Evolutionary conservation across 495 filamentous ascomycete species (phyloP), one percentile per base, ranked within the genome.

Genomic region (Glutinoglossum americanum): DNA sequence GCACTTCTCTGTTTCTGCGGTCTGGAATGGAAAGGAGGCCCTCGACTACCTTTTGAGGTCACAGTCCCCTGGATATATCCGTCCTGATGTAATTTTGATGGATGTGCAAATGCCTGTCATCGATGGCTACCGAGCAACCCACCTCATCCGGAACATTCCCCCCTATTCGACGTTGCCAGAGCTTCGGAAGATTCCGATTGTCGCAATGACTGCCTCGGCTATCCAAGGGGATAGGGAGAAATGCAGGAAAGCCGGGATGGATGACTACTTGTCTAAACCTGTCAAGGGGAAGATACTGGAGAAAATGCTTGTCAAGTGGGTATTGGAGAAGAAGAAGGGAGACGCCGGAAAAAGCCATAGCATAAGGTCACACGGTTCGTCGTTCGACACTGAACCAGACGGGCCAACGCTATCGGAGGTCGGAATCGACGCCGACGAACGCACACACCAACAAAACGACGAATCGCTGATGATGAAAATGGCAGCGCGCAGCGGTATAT

Each of bases 191-290:
- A 77, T 89, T 0, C 73, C 94, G 13, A 81, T 95, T 55, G 89
- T 95, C 59, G 88, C 88, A 41, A 94, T 95, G 89, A 95, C 89
- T 1, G 89, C 89, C 1, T 84, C 79, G 54, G 89, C 89, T 15
- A 95, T 95, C 61, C 83, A 37, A 65, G 89, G 89, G 32, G 89
- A 95, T 61, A 75, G 87, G 27, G 89, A 95, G 68, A 93, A 89
- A 67, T 95, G 89, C 63, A 72, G 94, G 15, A 85, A 86, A 28
- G 85, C 87, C 0, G 89, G 89, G 27, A 95, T 95, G 89, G 93
- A 94, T 69, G 87, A 94, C 60, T 95, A 95, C 60, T 78, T 95
- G 6, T 86, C 89, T 25, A 95, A 95, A 66, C 89, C 89, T 13
- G 89, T 95, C 0, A 75, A 87, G 53, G 80, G 76, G 17, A 78